These are phyloP conservation scores for Acanthamoeba lenticulata DNA, from an alignment of 208 protist species.

Conservation along the genomic window DNA sequence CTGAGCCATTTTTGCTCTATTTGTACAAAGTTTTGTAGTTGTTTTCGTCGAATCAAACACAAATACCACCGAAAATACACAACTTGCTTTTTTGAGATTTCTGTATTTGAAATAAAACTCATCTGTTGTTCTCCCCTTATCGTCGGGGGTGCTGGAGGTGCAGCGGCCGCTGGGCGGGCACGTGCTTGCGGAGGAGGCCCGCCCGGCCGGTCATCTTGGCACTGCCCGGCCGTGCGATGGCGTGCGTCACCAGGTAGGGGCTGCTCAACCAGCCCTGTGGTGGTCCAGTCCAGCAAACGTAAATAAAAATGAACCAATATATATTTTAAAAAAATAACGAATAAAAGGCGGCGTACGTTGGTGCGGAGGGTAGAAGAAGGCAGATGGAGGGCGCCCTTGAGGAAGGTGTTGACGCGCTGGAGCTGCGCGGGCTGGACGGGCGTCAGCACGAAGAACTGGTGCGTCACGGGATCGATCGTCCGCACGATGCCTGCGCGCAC, in stretches of 20 bases:
- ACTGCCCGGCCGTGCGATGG: not conserved
- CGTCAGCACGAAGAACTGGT: slow-evolving; percentile 30
- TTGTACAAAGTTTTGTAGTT: too few relatives aligned
- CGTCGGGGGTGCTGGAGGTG: too few relatives aligned
- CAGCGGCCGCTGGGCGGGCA: too few relatives aligned
- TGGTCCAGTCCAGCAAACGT: not conserved
- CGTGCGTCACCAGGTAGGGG: not conserved
- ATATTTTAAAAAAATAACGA: not conserved
- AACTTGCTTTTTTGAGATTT: too few relatives aligned
- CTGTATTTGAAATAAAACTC: too few relatives aligned
- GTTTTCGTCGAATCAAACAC: too few relatives aligned
- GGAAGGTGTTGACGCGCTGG: slow-evolving; percentile 34
- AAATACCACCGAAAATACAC: too few relatives aligned
- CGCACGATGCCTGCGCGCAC: not conserved
- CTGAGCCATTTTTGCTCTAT: too few relatives aligned
- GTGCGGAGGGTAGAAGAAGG: not conserved
- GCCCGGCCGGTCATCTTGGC: not conserved
- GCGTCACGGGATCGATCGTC: slow-evolving; percentile 27
- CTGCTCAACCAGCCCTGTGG: not conserved
- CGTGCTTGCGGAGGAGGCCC: not conserved
- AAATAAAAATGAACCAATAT: not conserved
- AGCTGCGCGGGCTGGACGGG: not conserved
- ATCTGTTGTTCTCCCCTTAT: too few relatives aligned
- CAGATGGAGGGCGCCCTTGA: not conserved
- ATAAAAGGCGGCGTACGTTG: not conserved